Evolutionary conservation across 441 rosid genomes (phyloP).

Genomic region (Gossypium schwendimanii): DNA sequence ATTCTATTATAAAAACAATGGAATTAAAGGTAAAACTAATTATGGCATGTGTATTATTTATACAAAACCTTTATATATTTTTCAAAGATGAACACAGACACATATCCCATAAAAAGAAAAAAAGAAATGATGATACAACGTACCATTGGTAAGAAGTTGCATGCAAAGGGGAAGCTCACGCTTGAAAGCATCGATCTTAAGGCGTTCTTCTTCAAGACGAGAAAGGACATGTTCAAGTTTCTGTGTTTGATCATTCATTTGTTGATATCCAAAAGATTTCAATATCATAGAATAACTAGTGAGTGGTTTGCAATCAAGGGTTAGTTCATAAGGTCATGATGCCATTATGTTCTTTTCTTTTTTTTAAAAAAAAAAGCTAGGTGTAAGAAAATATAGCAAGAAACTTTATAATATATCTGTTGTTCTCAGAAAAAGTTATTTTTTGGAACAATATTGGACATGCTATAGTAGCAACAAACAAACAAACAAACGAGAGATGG

Average conservation of each 20-base stretch:
- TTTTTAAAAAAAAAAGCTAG: no score
- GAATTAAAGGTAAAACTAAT: not conserved
- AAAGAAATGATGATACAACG: not conserved
- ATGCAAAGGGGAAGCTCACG: conserved; percentile 98
- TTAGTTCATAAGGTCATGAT: conserved; percentile 59
- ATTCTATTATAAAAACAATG: not conserved
- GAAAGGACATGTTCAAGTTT: conserved; percentile 75
- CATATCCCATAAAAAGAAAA: not conserved
- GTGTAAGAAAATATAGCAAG: conserved; percentile 7
- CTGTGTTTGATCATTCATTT: conserved; percentile 42
- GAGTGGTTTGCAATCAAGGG: conserved; percentile 76
- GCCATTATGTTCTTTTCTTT: conserved; percentile 29
- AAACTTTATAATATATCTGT: not conserved
- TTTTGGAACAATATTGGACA: conserved; percentile 11
- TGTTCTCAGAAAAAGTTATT: conserved; percentile 18
- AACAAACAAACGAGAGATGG: not conserved
- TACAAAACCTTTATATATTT: not conserved
- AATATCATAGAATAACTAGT: conserved; percentile 69
- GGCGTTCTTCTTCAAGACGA: conserved; percentile 79
- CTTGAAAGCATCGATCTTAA: conserved; percentile 93
- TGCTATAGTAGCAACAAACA: conserved; percentile 18
- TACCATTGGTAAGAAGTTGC: conserved; percentile 94
- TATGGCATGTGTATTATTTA: not conserved
- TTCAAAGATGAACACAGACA: not conserved
- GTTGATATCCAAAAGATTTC: conserved; percentile 66